Percentiles rank a stretch among this genome's conserved stretches.
These are phyloP conservation scores for Apiotrichum domesticum DNA, from an alignment of 1,284 basidiomycete genomes.

Conservation along the genomic window DNA sequence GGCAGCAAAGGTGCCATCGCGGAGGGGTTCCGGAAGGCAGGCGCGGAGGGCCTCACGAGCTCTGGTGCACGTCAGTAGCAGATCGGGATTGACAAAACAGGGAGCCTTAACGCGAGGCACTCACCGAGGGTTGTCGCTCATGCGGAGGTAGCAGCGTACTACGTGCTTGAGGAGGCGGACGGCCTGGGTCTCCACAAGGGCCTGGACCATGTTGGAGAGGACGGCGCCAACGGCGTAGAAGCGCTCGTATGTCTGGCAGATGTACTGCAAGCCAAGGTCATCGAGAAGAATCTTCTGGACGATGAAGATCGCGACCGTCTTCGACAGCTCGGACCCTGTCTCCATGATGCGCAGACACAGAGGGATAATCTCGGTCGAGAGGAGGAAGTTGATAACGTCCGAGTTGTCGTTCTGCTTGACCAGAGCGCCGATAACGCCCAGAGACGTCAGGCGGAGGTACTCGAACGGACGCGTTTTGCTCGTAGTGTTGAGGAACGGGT, in stretches of 20 bases:
- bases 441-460: conserved; percentile 92
- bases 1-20: conserved; percentile 87
- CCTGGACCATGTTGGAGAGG: conserved; percentile 96
- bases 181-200: conserved; percentile 94
- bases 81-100: not conserved
- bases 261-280: conserved; percentile 95
- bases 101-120: conserved; percentile 28
- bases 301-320: conserved; percentile 99
- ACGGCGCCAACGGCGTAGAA: conserved; percentile 99
- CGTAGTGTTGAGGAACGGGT: conserved; percentile 98
- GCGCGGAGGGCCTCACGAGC: conserved; percentile 93
- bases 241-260: conserved; percentile 98
- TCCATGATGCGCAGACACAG: conserved; percentile 99
- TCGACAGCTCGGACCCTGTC: conserved; percentile 97
- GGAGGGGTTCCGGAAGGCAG: conserved; percentile 92
- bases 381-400: conserved; percentile 96
- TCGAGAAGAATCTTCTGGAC: conserved; percentile 99
- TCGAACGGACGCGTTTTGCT: conserved; percentile 99
- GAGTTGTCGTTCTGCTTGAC: conserved; percentile 99
- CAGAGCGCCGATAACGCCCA: conserved; percentile 96
- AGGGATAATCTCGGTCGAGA: conserved; percentile 99
- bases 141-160: conserved; percentile 89
- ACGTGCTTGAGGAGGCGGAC: conserved; percentile 96
- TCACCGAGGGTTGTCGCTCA: conserved; percentile 92
- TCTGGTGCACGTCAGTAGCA: conserved; percentile 48